Percentiles rank a stretch among this genome's conserved stretches.
These are phyloP conservation scores for Dictyostelium brefeldianum DNA, from an alignment of 78 protist species.

Conservation along the genomic window DNA sequence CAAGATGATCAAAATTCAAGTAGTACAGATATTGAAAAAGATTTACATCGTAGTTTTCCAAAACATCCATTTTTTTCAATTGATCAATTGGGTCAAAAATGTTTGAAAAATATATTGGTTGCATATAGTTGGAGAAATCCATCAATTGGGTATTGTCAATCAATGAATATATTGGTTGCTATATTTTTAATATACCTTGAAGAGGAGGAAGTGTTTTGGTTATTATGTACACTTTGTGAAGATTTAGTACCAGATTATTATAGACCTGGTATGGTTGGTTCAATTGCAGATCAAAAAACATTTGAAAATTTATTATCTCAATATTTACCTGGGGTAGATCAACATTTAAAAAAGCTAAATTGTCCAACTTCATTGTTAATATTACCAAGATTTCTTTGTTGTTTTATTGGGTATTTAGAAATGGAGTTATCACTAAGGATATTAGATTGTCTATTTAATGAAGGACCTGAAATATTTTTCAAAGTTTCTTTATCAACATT, in stretches of 20 bases:
- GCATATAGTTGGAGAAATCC: conserved; percentile 82
- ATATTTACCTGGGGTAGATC: conserved; percentile 24
- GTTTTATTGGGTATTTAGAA: conserved; percentile 49
- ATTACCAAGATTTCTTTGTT: conserved; percentile 82
- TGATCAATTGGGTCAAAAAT: conserved; percentile 51
- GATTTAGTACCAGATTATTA: conserved; percentile 78
- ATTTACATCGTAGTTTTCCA: conserved; percentile 78
- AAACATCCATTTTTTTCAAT: conserved; percentile 85
- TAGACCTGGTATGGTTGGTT: conserved; percentile 79
- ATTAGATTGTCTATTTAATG: conserved; percentile 75
- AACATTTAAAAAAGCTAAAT: conserved; percentile 33
- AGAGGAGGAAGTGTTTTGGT: conserved; percentile 84
- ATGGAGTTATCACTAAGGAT: conserved; percentile 62
- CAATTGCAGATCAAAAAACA: conserved; percentile 78
- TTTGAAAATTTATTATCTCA: conserved; percentile 30
- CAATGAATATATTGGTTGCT: conserved; percentile 80
- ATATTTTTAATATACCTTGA: conserved; percentile 37
- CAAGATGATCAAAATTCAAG: conserved; percentile 39
- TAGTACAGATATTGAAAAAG: conserved; percentile 48
- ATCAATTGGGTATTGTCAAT: conserved; percentile 84
- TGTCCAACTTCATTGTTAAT: conserved; percentile 53
- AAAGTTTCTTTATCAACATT: conserved; percentile 49
- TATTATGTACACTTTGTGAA: conserved; percentile 54
- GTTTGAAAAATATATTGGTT: conserved; percentile 76
- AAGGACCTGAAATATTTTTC: conserved; percentile 66